Evolutionary conservation across 306 rosid species (phyloP).

Genomic region (Ormosia semicastrata): DNA sequence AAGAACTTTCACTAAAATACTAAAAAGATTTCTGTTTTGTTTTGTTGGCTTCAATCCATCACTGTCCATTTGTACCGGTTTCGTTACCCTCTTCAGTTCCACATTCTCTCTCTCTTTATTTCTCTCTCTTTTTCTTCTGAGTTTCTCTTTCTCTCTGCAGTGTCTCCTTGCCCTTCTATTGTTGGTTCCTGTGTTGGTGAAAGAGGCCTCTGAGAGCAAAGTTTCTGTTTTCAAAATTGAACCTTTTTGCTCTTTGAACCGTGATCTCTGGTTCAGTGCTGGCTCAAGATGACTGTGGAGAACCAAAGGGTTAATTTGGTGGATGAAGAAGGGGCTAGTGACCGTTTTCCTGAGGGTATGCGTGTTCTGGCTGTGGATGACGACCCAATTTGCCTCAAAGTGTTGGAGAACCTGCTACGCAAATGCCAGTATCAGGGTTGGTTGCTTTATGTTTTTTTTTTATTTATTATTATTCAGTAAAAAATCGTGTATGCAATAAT

Average conservation of each 20-base stretch:
- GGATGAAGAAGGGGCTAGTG: constrained; percentile 32
- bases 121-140: background rate
- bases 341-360: constrained; percentile 87
- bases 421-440: constrained; percentile 87
- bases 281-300: constrained; percentile 58
- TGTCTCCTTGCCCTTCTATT: background rate
- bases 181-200: background rate
- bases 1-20: constrained; percentile 41
- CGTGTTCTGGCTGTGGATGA: constrained; percentile 95
- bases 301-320: constrained; percentile 38
- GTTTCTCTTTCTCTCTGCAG: background rate
- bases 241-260: constrained; percentile 25
- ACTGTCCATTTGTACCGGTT: constrained; percentile 53
- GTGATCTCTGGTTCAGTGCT: constrained; percentile 20
- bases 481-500: background rate
- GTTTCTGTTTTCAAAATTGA: constrained; percentile 32
- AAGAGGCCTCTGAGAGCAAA: constrained; percentile 14
- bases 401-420: constrained; percentile 71
- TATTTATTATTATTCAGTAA: background rate
- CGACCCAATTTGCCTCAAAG: constrained; percentile 77
- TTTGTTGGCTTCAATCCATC: constrained; percentile 61
- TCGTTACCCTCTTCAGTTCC: constrained; percentile 25
- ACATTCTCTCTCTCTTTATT: background rate
- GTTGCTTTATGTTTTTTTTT: constrained; percentile 3
- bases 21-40: constrained; percentile 43